Percentiles rank a stretch among this genome's conserved stretches.
Conservation (phyloP, 2,329 filamentous ascomycete genomes). For the Diaporthe citrichinensis region DNA sequence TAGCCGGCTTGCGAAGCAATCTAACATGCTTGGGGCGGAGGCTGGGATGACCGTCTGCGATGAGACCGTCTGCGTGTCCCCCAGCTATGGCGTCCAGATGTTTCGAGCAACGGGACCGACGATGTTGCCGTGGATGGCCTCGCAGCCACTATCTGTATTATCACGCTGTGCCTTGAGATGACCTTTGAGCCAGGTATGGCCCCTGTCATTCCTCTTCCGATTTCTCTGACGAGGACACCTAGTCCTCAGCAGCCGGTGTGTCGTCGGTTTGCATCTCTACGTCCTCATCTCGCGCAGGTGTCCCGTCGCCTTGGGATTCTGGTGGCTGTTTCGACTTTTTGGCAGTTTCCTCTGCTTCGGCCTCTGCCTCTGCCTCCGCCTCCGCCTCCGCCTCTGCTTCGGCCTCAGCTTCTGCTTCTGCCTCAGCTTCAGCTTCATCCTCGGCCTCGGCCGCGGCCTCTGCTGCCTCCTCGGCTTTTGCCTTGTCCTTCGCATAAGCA, state of each 20-base stretch:
- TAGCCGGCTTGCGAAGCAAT: neutral
- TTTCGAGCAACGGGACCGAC: neutral
- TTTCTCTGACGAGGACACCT: neutral
- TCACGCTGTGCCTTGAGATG: neutral
- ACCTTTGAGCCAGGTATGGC: neutral
- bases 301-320: constrained; percentile 45
- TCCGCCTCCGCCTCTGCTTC: constrained; percentile 38
- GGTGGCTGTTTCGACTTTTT: constrained; percentile 33
- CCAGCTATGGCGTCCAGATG: neutral
- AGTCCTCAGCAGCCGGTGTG: constrained; percentile 45
- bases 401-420: neutral
- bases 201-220: neutral
- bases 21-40: neutral
- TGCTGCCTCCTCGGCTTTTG: constrained; percentile 40
- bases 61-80: neutral
- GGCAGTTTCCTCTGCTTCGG: constrained; percentile 39
- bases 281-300: constrained; percentile 59
- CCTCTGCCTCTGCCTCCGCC: constrained; percentile 37
- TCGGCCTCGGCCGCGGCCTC: constrained; percentile 40
- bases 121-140: neutral
- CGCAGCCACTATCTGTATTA: neutral
- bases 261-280: constrained; percentile 65
- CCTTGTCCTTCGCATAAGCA: constrained; percentile 47
- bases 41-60: neutral
- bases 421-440: constrained; percentile 1